A percentile compares a stretch with the other conserved stretches of the same genome.
Conservation (phyloP, 352 stramenopile species). For the Phytophthora colocasiae region DNA sequence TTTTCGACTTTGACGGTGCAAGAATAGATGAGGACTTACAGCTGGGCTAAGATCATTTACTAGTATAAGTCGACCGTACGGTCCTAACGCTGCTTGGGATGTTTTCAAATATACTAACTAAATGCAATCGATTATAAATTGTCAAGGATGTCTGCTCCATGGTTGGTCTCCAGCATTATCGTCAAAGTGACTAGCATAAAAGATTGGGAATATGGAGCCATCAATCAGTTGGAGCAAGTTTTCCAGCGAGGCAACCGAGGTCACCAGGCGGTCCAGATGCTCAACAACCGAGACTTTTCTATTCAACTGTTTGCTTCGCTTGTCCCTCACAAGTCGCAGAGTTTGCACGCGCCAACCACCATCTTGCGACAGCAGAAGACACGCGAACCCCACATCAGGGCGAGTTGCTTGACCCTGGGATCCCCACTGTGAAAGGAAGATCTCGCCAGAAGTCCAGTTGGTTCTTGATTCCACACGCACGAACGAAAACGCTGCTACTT, state of each 20-base stretch:
- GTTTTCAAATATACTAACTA: too few relatives aligned
- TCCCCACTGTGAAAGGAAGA: constrained; percentile 88
- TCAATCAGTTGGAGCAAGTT: constrained; percentile 88
- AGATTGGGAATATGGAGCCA: constrained; percentile 94
- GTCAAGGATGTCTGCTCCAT: constrained; percentile 84
- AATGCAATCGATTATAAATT: neutral
- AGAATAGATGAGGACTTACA: constrained; percentile 8
- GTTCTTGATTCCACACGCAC: constrained; percentile 2
- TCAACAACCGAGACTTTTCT: constrained; percentile 89
- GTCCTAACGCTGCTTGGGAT: neutral
- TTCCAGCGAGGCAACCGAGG: constrained; percentile 54
- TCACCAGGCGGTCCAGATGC: constrained; percentile 72
- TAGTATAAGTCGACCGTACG: too few relatives aligned
- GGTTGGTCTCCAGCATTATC: constrained; percentile 91
- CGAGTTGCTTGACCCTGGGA: constrained; percentile 86
- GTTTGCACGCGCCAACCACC: constrained; percentile 5
- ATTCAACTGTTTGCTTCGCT: constrained; percentile 92
- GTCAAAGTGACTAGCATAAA: constrained; percentile 88
- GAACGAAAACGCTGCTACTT: neutral
- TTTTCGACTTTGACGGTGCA: neutral
- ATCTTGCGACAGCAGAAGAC: constrained; percentile 33
- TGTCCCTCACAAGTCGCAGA: constrained; percentile 79
- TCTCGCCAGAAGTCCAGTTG: constrained; percentile 86
- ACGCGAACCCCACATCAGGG: constrained; percentile 54
- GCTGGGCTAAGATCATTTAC: too few relatives aligned